A percentile compares a stretch with the other conserved stretches of the same genome.
These are phyloP conservation scores for Russula sp. DNA, from an alignment of 768 basidiomycete genomes.

Conservation along the genomic window DNA sequence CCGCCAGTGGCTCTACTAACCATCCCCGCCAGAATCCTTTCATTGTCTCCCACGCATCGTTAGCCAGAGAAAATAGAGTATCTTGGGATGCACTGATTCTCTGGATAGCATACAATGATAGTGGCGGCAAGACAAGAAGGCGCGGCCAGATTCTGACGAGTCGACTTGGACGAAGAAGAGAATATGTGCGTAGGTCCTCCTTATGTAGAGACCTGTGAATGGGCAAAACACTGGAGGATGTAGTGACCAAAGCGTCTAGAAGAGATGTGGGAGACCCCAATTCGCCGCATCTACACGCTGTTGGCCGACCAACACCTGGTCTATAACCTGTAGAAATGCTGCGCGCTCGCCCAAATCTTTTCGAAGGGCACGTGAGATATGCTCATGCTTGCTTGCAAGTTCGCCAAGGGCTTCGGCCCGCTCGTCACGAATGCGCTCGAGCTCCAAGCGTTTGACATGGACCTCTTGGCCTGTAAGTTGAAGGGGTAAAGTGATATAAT, in stretches of 20 bases:
- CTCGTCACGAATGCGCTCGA: conserved; percentile 64
- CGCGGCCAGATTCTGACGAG: conserved; percentile 79
- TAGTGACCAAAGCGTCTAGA: conserved; percentile 9
- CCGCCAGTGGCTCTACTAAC: conserved; percentile 82
- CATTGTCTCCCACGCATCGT: conserved; percentile 63
- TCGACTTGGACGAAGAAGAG: conserved; percentile 63
- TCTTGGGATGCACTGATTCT: conserved; percentile 57
- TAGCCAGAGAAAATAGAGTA: conserved; percentile 52
- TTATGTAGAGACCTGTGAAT: conserved; percentile 26
- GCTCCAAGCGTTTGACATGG: conserved; percentile 50
- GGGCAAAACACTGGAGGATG: conserved; percentile 26
- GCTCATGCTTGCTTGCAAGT: conserved; percentile 53
- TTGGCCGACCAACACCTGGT: conserved; percentile 17
- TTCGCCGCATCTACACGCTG: conserved; percentile 18
- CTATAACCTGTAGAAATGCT: conserved; percentile 19
- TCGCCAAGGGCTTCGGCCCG: conserved; percentile 65
- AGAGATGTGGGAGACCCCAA: conserved; percentile 7
- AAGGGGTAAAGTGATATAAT: conserved; percentile 50
- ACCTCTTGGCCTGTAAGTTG: conserved; percentile 68
- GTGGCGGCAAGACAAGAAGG: conserved; percentile 70
- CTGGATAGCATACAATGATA: conserved; percentile 51
- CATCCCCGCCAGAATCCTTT: conserved; percentile 75
- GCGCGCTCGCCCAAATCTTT: conserved; percentile 23
- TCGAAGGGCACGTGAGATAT: conserved; percentile 40
- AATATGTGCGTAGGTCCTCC: conserved; percentile 33